Conservation (phyloP, 345 rosid genomes). For the Eucalyptus regnans region DNA sequence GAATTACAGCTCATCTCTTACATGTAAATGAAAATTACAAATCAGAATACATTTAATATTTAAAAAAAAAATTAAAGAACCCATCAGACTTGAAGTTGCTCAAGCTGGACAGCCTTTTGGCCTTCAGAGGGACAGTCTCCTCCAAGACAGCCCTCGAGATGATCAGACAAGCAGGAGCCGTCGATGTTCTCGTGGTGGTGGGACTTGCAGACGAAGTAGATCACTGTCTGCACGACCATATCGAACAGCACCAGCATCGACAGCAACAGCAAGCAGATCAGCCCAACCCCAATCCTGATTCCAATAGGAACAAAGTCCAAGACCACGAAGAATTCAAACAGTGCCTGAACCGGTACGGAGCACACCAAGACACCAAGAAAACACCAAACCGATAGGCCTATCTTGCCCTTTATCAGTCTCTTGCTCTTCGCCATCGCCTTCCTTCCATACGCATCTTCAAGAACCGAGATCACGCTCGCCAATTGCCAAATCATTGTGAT, state of each 20-base stretch:
- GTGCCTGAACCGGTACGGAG: neutral
- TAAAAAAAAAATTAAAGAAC: neutral
- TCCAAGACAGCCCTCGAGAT: neutral
- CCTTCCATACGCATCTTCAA: constrained; percentile 34
- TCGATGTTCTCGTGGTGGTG: constrained; percentile 37
- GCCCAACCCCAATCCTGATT: constrained; percentile 9
- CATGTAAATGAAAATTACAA: neutral
- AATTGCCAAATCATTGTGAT: constrained; percentile 28
- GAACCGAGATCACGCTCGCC: constrained; percentile 40
- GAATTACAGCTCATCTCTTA: neutral
- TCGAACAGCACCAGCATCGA: constrained; percentile 11
- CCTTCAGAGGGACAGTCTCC: neutral
- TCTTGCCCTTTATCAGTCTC: constrained; percentile 32
- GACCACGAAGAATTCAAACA: constrained; percentile 14
- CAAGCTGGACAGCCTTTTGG: neutral
- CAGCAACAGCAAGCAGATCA: constrained; percentile 24
- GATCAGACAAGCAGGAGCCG: neutral
- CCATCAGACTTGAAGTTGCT: neutral
- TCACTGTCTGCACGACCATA: constrained; percentile 32
- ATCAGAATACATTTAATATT: neutral
- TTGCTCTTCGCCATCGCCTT: constrained; percentile 32
- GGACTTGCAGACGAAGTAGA: constrained; percentile 56
- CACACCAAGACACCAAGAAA: neutral
- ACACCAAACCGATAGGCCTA: neutral
- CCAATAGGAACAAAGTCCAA: neutral